Base-by-base conservation (phyloP, 2,329 filamentous ascomycete genomes). In the Chaetoscypha palmicola region DNA sequence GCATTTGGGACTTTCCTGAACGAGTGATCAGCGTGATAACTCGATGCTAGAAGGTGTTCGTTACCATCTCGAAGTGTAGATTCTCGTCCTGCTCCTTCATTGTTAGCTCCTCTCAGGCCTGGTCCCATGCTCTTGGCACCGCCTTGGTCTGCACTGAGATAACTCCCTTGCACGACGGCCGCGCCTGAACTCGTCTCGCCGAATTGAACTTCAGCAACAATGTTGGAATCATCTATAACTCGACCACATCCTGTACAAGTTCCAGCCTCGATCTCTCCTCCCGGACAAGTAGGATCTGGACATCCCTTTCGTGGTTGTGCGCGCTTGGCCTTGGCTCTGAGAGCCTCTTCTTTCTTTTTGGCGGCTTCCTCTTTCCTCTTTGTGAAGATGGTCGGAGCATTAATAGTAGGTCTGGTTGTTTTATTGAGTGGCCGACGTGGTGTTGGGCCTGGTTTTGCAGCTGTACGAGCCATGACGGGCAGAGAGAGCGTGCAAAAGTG, bases 201-300 rank as follows among this genome's bases (percentile, higher is more conserved):
- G 60, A 97, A 98, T 17, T 83, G 83, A 50, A 97, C 79, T 64
- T 98, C 92, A 38, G 88, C 79, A 46, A 96, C 90, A 50, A 97
- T 95, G 59, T 94, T 89, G 61, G 80, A 82, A 60, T 94, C 85
- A 55, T 86, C 83, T 44, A 91, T 78, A 53, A 95, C 79, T 48
- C 79, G 82, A 73, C 89, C 91, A 64, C 92, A 97, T 36, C 79
- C 83, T 49, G 81, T 78, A 66, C 92, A 97, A 54, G 86, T 76
- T 28, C 79, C 79, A 54, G 81, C 77, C 41, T 76, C 69, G 38
- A 83, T 73, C 43, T 79, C 73, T 12, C 77, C 76, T 41, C 74
- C 74, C n/a, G 69, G 68, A 61, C 79, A 83, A 38, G 68, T 66
- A 47, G 76, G 73, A 59, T 81, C 81, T 10, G 74, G 74, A 61